These are phyloP conservation scores for Pestalotiopsis sp. DNA, from an alignment of 2,329 filamentous ascomycete genomes.

Conservation along the genomic window DNA sequence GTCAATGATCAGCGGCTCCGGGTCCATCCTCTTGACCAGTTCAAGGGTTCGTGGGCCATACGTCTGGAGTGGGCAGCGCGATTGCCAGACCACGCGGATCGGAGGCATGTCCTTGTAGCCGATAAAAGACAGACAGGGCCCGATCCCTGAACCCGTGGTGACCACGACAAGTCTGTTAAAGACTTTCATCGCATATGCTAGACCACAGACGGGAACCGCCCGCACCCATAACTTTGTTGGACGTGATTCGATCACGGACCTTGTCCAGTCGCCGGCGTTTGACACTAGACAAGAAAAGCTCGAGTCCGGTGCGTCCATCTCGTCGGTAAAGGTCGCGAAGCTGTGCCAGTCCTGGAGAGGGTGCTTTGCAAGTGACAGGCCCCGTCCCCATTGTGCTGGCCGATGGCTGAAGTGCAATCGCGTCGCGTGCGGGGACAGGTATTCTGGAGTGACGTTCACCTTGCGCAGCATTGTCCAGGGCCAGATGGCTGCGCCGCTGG, in stretches of 20 bases:
- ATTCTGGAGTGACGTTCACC: constrained; percentile 66
- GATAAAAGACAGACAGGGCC: constrained; percentile 67
- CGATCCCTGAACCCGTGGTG: constrained; percentile 75
- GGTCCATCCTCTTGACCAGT: constrained; percentile 43
- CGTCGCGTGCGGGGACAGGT: constrained; percentile 73
- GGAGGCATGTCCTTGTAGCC: constrained; percentile 47
- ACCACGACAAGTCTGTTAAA: constrained; percentile 69
- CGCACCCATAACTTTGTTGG: constrained; percentile 67
- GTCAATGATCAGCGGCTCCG: constrained; percentile 68
- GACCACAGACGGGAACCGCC: constrained; percentile 68
- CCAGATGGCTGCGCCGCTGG: constrained; percentile 67
- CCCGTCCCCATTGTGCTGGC: constrained; percentile 57
- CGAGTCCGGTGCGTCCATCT: constrained; percentile 37
- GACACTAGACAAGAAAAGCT: constrained; percentile 71
- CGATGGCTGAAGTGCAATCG: constrained; percentile 71
- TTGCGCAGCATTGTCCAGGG: constrained; percentile 76
- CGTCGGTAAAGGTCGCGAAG: constrained; percentile 72
- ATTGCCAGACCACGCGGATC: constrained; percentile 72
- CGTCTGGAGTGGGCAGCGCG: constrained; percentile 61
- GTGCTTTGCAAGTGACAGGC: constrained; percentile 62
- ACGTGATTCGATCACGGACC: constrained; percentile 61
- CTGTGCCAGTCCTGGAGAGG: constrained; percentile 75
- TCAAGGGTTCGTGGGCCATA: constrained; percentile 49
- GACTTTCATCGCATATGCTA: constrained; percentile 68
- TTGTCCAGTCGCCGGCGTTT: constrained; percentile 79